Base-by-base conservation (phyloP, 2,329 filamentous ascomycete genomes). In the Beauveria asiatica region DNA sequence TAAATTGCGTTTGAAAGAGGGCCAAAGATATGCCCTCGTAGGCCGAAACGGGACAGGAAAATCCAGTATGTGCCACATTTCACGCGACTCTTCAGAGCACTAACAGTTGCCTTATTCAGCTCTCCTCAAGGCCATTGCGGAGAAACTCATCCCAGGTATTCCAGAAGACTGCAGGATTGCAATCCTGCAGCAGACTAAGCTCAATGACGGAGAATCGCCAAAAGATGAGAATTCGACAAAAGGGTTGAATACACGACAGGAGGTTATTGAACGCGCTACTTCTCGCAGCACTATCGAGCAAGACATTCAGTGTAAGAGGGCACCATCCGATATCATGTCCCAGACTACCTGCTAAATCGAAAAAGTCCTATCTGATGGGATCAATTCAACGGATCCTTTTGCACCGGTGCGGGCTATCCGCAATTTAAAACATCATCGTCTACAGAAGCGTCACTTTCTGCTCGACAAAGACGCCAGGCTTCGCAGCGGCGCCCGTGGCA, bases 31-130 rank as follows among this genome's bases (percentile, higher is more conserved):
- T 76, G 90, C 89, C 0, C 76, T 95, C 1, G 78, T 93, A 21
- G 91, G 90, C 0, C 81, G 89, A 7, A 95, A 95, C 72, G 90
- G 90, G 0, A 88, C 86, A 2, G 91, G 90, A 6, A 95, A 95
- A 69, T 92, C 89, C 4, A 93, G 85, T 87, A 72, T 71, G 80
- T 68, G 16, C 6, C 27, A 10, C 23, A 39, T 46, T 19, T 6
- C 27, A 57, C 23, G 1, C 17, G 1, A 6, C 6, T 19, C 27
- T 65, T n/a, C 62, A 21, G 5, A 6, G 27, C 30, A 41, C 19
- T 58, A 64, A 10, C 64, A 17, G 42, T 7, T 30, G 1, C 25
- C 16, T 19, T 4, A 6, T 23, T 49, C 3, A 88, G 86, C 89
- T 0, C 74, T 93, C 7, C 76, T 94, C 17, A 83, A 83, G 67